Evolutionary conservation across 2,329 filamentous ascomycete species (phyloP).

Genomic region (Cladosporium sp.): DNA sequence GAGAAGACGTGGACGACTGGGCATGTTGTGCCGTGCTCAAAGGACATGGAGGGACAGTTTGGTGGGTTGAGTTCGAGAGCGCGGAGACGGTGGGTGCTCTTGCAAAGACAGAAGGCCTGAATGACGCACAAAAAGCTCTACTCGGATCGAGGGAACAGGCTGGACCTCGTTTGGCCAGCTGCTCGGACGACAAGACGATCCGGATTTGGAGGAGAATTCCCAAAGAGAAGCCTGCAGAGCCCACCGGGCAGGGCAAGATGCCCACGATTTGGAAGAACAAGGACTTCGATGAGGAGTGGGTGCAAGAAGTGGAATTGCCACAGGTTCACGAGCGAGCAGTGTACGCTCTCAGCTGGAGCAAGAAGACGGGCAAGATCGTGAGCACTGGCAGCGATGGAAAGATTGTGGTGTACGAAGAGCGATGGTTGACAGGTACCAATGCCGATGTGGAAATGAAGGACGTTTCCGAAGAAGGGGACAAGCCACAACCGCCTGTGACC

Average conservation of each 20-base stretch:
- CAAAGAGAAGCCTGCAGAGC: constrained; percentile 51
- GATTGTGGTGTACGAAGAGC: constrained; percentile 76
- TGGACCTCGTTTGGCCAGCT: constrained; percentile 69
- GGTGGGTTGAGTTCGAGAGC: constrained; percentile 73
- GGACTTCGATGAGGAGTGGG: constrained; percentile 78
- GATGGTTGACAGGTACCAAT: constrained; percentile 34
- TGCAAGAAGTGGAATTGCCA: constrained; percentile 73
- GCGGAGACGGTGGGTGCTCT: constrained; percentile 37
- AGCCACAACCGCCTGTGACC: constrained; percentile 35
- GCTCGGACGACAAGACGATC: constrained; percentile 78
- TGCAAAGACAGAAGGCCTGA: constrained; percentile 28
- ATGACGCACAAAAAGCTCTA: constrained; percentile 37
- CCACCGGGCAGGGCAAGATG: constrained; percentile 59
- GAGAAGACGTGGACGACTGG: constrained; percentile 93
- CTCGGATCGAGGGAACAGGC: constrained; percentile 42
- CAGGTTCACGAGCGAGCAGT: constrained; percentile 74
- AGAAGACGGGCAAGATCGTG: constrained; percentile 72
- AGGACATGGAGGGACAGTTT: constrained; percentile 83
- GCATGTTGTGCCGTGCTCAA: constrained; percentile 79
- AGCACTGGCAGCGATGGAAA: constrained; percentile 85
- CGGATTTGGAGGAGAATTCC: constrained; percentile 73
- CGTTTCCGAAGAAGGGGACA: constrained; percentile 18
- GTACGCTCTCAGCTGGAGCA: constrained; percentile 84
- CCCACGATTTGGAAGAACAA: constrained; percentile 84
- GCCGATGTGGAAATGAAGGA: constrained; percentile 33